Evolutionary conservation across 352 stramenopile genomes (phyloP), one percentile per base, ranked within the genome.

Genomic region (Phytophthora uliginosa): DNA sequence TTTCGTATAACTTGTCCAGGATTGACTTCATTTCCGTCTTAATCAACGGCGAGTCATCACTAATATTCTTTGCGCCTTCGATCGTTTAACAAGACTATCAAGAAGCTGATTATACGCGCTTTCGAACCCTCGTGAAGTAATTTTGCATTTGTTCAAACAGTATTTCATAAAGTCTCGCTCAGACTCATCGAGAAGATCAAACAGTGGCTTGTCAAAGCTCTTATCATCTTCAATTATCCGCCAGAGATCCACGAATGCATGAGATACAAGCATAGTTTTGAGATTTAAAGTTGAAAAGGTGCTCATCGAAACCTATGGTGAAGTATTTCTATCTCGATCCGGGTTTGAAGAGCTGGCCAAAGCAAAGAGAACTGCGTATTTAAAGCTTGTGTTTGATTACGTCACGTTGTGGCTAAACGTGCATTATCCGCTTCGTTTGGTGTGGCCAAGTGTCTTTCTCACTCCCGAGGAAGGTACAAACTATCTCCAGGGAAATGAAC

Each of bases 141-240:
- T 40, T 26, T 63, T 63, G 15, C 56, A 63, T 38, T 63, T 52
- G 4, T 33, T 63, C 10, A 63, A 40, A 10, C 36, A 53, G 15
- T 63, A 63, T 24, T 24, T 53, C 56, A 63, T 63, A 40, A 63
- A 63, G 38, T 63, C 56, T 38, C 56, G 36, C 56, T 63, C 56
- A 40, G 18, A 22, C 56, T 53, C 56, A 40, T 52, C 40, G 8
- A 63, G 20, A 18, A 13, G 36, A 18, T 52, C 56, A 53, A 63
- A 63, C 40, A 63, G 22, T 5, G 34, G 20, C 24, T 63, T 63
- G 15, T 38, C 38, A 40, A 42, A 63, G 3, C n/a, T 20, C 2
- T 17, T 53, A 53, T 63, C 56, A 2, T 63, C 56, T 36, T 15
- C n/a, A 5, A 63, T 52, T 8, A 53, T 8, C 4, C 56, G 22